Evolutionary conservation across 73 alveolate species (phyloP).

Genomic region (Paramecium biaurelia): DNA sequence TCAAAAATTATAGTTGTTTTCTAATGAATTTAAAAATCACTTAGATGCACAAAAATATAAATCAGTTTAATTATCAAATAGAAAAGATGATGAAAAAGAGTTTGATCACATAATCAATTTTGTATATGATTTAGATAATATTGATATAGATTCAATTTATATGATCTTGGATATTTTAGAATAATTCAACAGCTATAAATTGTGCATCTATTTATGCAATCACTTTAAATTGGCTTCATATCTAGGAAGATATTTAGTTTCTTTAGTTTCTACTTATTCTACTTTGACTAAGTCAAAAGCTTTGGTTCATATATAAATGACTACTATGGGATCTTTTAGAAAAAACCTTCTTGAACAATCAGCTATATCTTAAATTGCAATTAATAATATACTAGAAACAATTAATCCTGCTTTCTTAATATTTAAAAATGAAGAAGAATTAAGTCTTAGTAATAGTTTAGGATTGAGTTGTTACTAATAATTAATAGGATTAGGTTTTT

Average conservation of each 20-base stretch:
- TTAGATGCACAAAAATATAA: constrained; percentile 67
- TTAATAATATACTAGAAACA: constrained; percentile 78
- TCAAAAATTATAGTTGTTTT: constrained; percentile 77
- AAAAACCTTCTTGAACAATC: constrained; percentile 63
- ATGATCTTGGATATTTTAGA: constrained; percentile 84
- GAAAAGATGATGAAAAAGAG: constrained; percentile 11
- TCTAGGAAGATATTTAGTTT: constrained; percentile 77
- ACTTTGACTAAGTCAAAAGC: constrained; percentile 61
- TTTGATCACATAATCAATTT: constrained; percentile 65
- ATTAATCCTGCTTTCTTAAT: constrained; percentile 76
- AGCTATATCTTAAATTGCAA: constrained; percentile 75
- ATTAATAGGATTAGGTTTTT: constrained; percentile 57
- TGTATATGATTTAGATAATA: constrained; percentile 77
- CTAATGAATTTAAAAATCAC: constrained; percentile 73
- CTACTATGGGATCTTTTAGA: constrained; percentile 27
- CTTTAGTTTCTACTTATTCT: constrained; percentile 78
- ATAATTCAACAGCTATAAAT: constrained; percentile 77
- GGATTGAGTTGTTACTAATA: constrained; percentile 51
- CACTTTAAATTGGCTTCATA: constrained; percentile 75
- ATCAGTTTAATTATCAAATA: constrained; percentile 62
- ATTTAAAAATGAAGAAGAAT: background rate
- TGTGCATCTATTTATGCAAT: constrained; percentile 87
- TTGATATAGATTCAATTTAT: constrained; percentile 72
- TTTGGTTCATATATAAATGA: background rate
- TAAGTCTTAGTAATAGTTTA: background rate